phyloP scores from a whole-genome alignment of 768 basidiomycete species.

The Pisolithus tinctorius region DNA sequence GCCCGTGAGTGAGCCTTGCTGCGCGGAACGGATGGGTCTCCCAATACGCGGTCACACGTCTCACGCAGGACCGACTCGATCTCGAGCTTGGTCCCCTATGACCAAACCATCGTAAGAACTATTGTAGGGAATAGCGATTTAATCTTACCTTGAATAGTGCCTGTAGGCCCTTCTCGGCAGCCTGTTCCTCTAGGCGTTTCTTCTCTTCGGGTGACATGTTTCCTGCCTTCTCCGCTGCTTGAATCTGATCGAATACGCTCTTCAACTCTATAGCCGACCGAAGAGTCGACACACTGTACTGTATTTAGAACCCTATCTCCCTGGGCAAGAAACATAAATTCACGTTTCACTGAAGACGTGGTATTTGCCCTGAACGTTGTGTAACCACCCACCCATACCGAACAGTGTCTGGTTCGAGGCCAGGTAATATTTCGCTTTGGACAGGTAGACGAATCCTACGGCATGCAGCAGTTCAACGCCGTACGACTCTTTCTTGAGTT shows the following conservation, averaged over 20 bases:
- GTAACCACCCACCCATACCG: slow-evolving; percentile 89
- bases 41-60: slow-evolving; percentile 76
- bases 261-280: slow-evolving; percentile 87
- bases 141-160: slow-evolving; percentile 78
- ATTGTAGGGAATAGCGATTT: not conserved
- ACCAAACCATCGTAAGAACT: not conserved
- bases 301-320: slow-evolving; percentile 1
- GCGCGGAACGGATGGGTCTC: slow-evolving; percentile 45
- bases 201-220: slow-evolving; percentile 74
- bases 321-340: slow-evolving; percentile 23
- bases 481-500: slow-evolving; percentile 80
- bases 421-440: slow-evolving; percentile 78
- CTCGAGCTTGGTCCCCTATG: slow-evolving; percentile 83
- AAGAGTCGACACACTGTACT: slow-evolving; percentile 67
- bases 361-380: slow-evolving; percentile 88
- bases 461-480: slow-evolving; percentile 81
- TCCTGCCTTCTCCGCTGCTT: slow-evolving; percentile 83
- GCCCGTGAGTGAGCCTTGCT: slow-evolving; percentile 67
- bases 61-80: slow-evolving; percentile 86
- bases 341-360: slow-evolving; percentile 92
- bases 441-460: slow-evolving; percentile 78
- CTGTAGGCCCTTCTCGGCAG: slow-evolving; percentile 87
- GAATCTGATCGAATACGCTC: slow-evolving; percentile 84
- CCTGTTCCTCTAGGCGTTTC: slow-evolving; percentile 81
- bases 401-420: slow-evolving; percentile 64